A percentile compares a stretch with the other conserved stretches of the same genome.
Conservation (phyloP, 805 yeast species). For the Ascoidea rubescens region DNA sequence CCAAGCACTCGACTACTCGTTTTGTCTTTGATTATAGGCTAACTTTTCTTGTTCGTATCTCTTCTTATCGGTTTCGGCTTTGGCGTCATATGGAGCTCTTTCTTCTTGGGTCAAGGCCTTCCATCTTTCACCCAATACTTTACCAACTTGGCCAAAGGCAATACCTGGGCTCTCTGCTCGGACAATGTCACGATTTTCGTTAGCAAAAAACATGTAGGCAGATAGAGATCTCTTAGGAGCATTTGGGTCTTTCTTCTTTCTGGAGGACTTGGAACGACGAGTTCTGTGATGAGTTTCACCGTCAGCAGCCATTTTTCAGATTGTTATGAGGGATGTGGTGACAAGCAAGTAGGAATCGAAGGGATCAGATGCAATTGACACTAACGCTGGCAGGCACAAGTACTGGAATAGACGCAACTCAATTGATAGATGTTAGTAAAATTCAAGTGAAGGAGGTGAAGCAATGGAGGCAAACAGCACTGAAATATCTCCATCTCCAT, state of each 20-base stretch:
- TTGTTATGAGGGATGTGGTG: no score
- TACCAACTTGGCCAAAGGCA: conserved; percentile 91
- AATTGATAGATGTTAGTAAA: no score
- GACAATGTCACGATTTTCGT: conserved; percentile 91
- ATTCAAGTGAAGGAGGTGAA: no score
- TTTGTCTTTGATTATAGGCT: conserved; percentile 30
- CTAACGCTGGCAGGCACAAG: no score
- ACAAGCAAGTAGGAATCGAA: no score
- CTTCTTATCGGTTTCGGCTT: conserved; percentile 91
- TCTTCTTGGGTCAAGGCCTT: conserved; percentile 74
- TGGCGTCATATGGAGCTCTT: conserved; percentile 79
- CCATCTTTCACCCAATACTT: conserved; percentile 92
- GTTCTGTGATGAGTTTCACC: not conserved
- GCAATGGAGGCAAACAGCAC: no score
- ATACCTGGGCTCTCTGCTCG: conserved; percentile 95
- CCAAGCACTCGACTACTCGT: not conserved
- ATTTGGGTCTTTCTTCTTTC: conserved; percentile 52
- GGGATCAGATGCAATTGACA: no score
- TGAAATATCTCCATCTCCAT: no score
- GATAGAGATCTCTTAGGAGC: conserved; percentile 98
- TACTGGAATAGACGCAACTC: no score
- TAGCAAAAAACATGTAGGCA: conserved; percentile 98
- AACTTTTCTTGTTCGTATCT: conserved; percentile 96
- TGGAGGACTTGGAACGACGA: not conserved
- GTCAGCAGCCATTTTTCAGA: not conserved